Evolutionary conservation across 202 grass and related monocot genomes (phyloP), one percentile per base, ranked within the genome.

Genomic region (Brachypodium distachyon): DNA sequence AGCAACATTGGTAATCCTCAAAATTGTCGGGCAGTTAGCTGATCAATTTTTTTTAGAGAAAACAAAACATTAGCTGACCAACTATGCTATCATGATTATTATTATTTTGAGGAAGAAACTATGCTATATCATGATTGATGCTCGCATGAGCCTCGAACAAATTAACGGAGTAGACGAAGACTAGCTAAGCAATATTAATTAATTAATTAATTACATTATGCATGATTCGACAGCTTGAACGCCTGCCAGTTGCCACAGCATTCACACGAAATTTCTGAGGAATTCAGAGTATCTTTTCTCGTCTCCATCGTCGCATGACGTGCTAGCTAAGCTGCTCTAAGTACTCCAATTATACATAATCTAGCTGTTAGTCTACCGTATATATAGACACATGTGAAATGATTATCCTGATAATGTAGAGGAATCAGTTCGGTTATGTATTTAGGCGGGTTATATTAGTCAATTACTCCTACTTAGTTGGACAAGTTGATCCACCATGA

Each of bases 241-340:
- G 67, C 21, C 39, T 38, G 68, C 76, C 76, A 59, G 49, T 72
- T 79, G 48, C 59, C 83, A 66, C 76, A 66, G 13, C 39, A 22
- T 74, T 57, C 28, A 31, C 12, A 66, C 38, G 58, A 31, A 85
- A 75, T 75, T 75, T 39, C 63, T 12, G 28, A 21, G 3, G 13
- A 26, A 29, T 81, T 36, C 43, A 37, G 27, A n/a, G 52, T 28
- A 11, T 7, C 13, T 43, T 3, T 54, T 3, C 13, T 19, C 12
- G 10, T 36, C 59, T 37, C 28, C 29, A 33, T 10, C 31, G 44
- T 55, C 6, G 0, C 40, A 17, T 21, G 32, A 42, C 37, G 27
- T 28, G 23, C 63, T 2, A 42, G 62, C 62, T 42, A 38, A 65
- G n/a, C 47, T 9, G 1, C 9, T 40, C 14, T 34, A 54, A 54